Evolutionary conservation across 345 rosid species (phyloP).

Genomic region (Camelina neglecta): DNA sequence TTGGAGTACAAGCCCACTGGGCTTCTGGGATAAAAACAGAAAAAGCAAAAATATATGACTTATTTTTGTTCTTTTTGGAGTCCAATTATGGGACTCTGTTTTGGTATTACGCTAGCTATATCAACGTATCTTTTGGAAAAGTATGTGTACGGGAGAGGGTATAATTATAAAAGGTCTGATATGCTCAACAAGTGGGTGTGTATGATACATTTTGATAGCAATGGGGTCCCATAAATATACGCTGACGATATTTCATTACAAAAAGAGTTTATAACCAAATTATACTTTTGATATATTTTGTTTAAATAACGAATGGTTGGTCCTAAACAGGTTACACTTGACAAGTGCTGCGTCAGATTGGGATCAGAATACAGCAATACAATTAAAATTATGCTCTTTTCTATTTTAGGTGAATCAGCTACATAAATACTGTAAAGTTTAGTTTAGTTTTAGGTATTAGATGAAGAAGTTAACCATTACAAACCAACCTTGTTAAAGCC

Average conservation of each 20-base stretch:
- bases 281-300: not conserved
- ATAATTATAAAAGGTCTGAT: slow-evolving; percentile 26
- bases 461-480: not conserved
- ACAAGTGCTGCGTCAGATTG: too few relatives aligned
- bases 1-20: slow-evolving; percentile 20
- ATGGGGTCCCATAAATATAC: slow-evolving; percentile 42
- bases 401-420: too few relatives aligned
- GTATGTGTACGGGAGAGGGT: slow-evolving; percentile 7
- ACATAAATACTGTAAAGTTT: too few relatives aligned
- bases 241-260: slow-evolving; percentile 33
- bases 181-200: slow-evolving; percentile 40
- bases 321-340: slow-evolving; percentile 20
- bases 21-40: not conserved
- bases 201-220: not conserved
- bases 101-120: not conserved
- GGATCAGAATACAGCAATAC: too few relatives aligned
- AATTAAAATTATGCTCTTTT: too few relatives aligned
- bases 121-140: slow-evolving; percentile 8
- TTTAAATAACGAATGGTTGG: slow-evolving; percentile 33
- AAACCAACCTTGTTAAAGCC: not conserved
- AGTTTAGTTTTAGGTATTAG: not conserved
- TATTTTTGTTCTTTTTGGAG: not conserved
- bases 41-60: not conserved
- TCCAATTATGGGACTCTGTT: not conserved
- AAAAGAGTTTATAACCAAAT: slow-evolving; percentile 27